A percentile compares a stretch with the other conserved stretches of the same genome.
Evolutionary conservation across 768 basidiomycete genomes (phyloP).

Genomic region (Psilocybe azurescens): DNA sequence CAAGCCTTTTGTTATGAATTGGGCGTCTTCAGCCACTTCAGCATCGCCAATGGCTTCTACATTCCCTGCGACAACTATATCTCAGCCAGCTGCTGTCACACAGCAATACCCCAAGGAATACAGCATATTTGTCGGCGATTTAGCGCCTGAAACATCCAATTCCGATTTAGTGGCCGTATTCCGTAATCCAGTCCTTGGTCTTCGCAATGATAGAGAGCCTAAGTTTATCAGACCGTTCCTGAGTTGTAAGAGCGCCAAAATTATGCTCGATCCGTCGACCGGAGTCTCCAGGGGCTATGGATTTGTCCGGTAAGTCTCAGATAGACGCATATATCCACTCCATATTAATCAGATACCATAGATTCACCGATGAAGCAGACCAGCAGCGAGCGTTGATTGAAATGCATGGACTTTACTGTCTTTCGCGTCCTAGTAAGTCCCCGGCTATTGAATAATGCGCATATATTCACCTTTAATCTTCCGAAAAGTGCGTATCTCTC

Average conservation of each 20-base stretch:
- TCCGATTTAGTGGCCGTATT: constrained; percentile 95
- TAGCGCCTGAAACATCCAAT: constrained; percentile 92
- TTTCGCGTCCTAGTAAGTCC: constrained; percentile 83
- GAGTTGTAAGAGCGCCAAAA: constrained; percentile 95
- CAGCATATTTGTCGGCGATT: constrained; percentile 93
- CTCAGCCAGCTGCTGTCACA: constrained; percentile 34
- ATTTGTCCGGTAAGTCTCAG: constrained; percentile 74
- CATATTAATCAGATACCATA: constrained; percentile 33
- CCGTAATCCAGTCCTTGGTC: constrained; percentile 85
- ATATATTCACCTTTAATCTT: constrained; percentile 33
- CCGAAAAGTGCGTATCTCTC: constrained; percentile 82
- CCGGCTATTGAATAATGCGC: constrained; percentile 19
- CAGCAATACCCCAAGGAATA: constrained; percentile 84
- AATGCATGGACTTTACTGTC: constrained; percentile 91
- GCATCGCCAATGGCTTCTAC: constrained; percentile 36
- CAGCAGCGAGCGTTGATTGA: constrained; percentile 89
- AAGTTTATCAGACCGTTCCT: constrained; percentile 88
- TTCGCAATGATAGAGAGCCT: constrained; percentile 85
- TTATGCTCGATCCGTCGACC: constrained; percentile 90
- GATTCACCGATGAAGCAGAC: constrained; percentile 88
- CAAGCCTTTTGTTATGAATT: constrained; percentile 82
- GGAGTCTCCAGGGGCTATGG: constrained; percentile 92
- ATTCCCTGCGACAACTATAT: constrained; percentile 32
- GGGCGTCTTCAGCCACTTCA: constrained; percentile 57
- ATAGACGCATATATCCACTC: constrained; percentile 14